These are phyloP conservation scores for Russula dissimulans DNA, from an alignment of 768 basidiomycete species.

Conservation along the genomic window DNA sequence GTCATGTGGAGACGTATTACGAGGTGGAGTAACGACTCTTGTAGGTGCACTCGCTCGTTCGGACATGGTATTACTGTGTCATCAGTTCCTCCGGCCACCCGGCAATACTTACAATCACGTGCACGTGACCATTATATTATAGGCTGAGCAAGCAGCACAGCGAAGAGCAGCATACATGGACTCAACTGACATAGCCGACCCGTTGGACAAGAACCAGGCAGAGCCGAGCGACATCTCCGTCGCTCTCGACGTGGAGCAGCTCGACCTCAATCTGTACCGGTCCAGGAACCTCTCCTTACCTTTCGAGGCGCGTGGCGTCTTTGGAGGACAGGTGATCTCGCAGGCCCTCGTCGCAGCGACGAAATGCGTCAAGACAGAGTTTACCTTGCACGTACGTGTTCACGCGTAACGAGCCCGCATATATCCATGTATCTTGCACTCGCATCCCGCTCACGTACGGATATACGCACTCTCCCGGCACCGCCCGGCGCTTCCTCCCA, in stretches of 20 bases:
- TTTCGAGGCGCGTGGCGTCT: conserved; percentile 56
- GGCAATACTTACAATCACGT: neutral
- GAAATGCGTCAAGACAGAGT: conserved; percentile 56
- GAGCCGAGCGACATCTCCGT: conserved; percentile 46
- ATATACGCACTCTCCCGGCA: too few relatives aligned
- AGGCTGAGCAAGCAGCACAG: too few relatives aligned
- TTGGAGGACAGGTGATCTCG: conserved; percentile 84
- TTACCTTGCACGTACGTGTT: conserved; percentile 60
- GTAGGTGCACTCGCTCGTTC: neutral
- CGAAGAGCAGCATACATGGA: too few relatives aligned
- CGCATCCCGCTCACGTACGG: too few relatives aligned
- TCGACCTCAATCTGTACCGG: conserved; percentile 70
- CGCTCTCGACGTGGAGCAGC: conserved; percentile 66
- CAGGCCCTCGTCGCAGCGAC: conserved; percentile 80
- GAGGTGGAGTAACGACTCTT: conserved; percentile 36
- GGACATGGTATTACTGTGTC: neutral
- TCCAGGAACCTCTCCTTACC: conserved; percentile 69
- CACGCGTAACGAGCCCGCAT: too few relatives aligned
- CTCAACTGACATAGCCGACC: conserved; percentile 4
- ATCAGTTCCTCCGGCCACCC: too few relatives aligned
- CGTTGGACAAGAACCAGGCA: conserved; percentile 5
- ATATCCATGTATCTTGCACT: too few relatives aligned
- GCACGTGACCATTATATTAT: neutral
- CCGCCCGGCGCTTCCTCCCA: too few relatives aligned
- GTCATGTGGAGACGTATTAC: conserved; percentile 12